phyloP scores from a whole-genome alignment of 2,329 filamentous ascomycete genomes.

The Fusarium brevicatenulatum region DNA sequence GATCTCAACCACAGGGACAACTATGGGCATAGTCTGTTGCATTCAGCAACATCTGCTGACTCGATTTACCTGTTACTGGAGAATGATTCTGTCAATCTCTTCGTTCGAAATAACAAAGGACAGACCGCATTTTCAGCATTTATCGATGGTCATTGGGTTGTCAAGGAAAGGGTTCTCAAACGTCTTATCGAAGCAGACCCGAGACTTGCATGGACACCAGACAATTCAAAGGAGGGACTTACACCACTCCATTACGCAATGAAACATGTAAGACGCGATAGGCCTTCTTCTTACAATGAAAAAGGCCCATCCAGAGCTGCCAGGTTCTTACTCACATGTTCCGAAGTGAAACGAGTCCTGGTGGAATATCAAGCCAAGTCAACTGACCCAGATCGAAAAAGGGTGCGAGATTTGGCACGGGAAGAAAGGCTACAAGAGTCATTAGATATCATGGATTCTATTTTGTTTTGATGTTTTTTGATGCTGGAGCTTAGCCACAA shows the following conservation, averaged over 20 bases:
- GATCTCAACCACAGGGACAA: neutral
- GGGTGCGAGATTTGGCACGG: accelerated
- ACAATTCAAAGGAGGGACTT: accelerated
- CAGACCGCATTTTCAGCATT: neutral
- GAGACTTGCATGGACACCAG: neutral
- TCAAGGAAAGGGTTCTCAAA: neutral
- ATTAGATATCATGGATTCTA: neutral
- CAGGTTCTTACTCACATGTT: neutral
- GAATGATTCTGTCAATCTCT: accelerated
- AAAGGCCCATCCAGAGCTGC: too few species aligned
- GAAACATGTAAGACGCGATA: too few species aligned
- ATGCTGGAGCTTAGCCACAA: too few species aligned
- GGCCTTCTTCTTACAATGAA: too few species aligned
- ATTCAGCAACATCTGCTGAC: accelerated
- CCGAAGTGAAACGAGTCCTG: neutral
- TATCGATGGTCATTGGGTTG: too few species aligned
- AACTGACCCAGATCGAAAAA: accelerated
- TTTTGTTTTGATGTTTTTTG: too few species aligned
- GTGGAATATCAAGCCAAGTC: accelerated
- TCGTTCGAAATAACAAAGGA: neutral
- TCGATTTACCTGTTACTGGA: accelerated
- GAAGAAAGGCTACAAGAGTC: accelerated
- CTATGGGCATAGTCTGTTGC: accelerated
- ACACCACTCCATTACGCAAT: neutral
- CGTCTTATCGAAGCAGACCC: accelerated